These are phyloP conservation scores for Chrysoporthe austroafricana DNA, from an alignment of 2,329 filamentous ascomycete genomes.

Conservation along the genomic window DNA sequence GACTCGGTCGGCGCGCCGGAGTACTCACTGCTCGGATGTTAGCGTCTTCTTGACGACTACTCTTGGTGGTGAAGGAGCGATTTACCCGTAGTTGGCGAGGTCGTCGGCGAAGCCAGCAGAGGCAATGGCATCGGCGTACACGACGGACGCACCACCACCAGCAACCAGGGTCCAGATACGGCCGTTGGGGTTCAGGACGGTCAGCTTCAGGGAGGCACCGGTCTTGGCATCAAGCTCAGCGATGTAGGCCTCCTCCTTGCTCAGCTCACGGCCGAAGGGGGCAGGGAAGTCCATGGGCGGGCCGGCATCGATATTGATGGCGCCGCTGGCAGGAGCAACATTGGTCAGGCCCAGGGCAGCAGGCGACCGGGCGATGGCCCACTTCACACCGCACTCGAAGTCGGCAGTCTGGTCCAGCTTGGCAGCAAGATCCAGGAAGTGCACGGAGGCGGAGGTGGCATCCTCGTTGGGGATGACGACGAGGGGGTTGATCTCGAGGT, in stretches of 20 bases:
- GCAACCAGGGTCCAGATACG: slow-evolving; percentile 98
- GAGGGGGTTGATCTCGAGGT: slow-evolving; percentile 99
- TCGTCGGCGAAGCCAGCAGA: slow-evolving; percentile 93
- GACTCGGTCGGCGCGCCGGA: slow-evolving; percentile 98
- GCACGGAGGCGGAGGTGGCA: slow-evolving; percentile 87
- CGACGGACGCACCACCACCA: slow-evolving; percentile 98
- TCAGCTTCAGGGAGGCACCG: slow-evolving; percentile 97
- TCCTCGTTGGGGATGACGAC: slow-evolving; percentile 96
- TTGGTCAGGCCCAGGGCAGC: slow-evolving; percentile 82
- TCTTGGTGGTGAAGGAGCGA: neutral
- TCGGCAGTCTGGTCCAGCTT: slow-evolving; percentile 99
- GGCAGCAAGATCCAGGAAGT: slow-evolving; percentile 98
- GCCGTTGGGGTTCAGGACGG: slow-evolving; percentile 87
- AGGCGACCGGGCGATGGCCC: slow-evolving; percentile 93
- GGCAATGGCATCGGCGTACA: slow-evolving; percentile 98
- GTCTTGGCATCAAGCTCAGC: slow-evolving; percentile 99
- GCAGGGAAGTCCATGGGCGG: slow-evolving; percentile 99
- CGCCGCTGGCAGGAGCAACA: slow-evolving; percentile 65
- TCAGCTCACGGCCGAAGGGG: slow-evolving; percentile 96
- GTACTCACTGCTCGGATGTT: slow-evolving; percentile 70
- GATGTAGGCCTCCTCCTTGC: slow-evolving; percentile 99
- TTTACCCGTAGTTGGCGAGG: slow-evolving; percentile 85
- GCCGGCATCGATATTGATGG: slow-evolving; percentile 92
- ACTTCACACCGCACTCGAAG: slow-evolving; percentile 99
- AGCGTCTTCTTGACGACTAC: neutral